phyloP scores from a whole-genome alignment of 108 stramenopile species.

The Nannochloropsis oceanica region DNA sequence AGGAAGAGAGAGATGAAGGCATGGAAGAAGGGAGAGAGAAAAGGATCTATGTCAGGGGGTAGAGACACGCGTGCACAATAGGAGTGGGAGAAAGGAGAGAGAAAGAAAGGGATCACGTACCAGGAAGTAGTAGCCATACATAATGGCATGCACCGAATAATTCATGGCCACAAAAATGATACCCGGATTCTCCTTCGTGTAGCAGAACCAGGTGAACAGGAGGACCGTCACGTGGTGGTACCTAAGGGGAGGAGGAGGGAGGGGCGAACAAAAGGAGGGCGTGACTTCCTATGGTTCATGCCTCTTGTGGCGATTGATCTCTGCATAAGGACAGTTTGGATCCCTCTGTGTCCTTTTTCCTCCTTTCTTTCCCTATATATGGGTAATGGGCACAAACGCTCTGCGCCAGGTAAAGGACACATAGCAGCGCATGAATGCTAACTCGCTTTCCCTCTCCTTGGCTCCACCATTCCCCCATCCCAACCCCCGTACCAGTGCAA shows the following conservation, averaged over 20 bases:
- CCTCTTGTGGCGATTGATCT: too few relatives aligned
- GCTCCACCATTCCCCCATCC: background rate
- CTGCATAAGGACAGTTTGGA: too few relatives aligned
- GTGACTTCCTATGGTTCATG: too few relatives aligned
- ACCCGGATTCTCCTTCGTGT: constrained; percentile 36
- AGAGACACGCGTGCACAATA: too few relatives aligned
- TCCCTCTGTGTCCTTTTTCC: too few relatives aligned
- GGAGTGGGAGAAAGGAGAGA: background rate
- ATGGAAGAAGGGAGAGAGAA: background rate
- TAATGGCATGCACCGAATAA: constrained; percentile 91
- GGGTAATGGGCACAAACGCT: too few relatives aligned
- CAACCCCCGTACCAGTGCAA: constrained; percentile 43
- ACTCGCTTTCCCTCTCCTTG: too few relatives aligned
- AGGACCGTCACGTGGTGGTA: constrained; percentile 49
- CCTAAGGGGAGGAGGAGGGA: constrained; percentile 20
- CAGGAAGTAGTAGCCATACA: constrained; percentile 97
- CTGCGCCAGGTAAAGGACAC: too few relatives aligned
- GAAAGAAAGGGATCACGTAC: background rate
- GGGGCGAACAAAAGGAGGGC: background rate
- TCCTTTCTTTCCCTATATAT: too few relatives aligned
- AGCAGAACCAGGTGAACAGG: constrained; percentile 49
- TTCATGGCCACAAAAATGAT: constrained; percentile 72
- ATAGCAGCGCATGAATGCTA: too few relatives aligned
- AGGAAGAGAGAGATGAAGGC: background rate
- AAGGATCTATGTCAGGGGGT: too few relatives aligned